Evolutionary conservation across 441 rosid genomes (phyloP).

Genomic region (Flueggea neowawraea): DNA sequence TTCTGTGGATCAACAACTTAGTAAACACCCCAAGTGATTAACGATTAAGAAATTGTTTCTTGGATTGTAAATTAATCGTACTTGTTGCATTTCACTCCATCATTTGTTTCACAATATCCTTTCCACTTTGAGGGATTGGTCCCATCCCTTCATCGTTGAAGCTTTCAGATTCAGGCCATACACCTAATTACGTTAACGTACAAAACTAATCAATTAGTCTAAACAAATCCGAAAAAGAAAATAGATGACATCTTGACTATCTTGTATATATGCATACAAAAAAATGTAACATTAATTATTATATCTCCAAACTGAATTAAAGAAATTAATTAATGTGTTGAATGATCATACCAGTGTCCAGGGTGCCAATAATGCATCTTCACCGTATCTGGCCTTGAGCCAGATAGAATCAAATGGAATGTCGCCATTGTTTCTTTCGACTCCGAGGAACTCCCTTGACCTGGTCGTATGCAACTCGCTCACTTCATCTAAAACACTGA

Average conservation of each 20-base stretch:
- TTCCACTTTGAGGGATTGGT: constrained; percentile 13
- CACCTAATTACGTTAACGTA: constrained; percentile 2
- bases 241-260: too few species aligned
- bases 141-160: constrained; percentile 17
- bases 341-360: constrained; percentile 20
- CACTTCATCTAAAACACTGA: constrained; percentile 11
- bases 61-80: background rate
- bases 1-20: constrained; percentile 15
- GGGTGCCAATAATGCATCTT: constrained; percentile 15
- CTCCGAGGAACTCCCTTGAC: constrained; percentile 24
- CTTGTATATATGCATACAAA: too few species aligned
- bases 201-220: background rate
- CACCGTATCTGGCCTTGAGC: constrained; percentile 14
- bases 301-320: background rate
- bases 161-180: constrained; percentile 25
- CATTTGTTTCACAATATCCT: constrained; percentile 6
- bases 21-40: too few species aligned
- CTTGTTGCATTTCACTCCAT: constrained; percentile 12
- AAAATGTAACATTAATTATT: background rate
- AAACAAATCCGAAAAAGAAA: background rate
- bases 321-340: too few species aligned
- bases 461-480: constrained; percentile 19
- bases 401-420: constrained; percentile 2
- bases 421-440: constrained; percentile 1
- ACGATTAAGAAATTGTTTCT: background rate